Evolutionary conservation across 2,329 filamentous ascomycete species (phyloP).

Genomic region (Aspergillus ustus): DNA sequence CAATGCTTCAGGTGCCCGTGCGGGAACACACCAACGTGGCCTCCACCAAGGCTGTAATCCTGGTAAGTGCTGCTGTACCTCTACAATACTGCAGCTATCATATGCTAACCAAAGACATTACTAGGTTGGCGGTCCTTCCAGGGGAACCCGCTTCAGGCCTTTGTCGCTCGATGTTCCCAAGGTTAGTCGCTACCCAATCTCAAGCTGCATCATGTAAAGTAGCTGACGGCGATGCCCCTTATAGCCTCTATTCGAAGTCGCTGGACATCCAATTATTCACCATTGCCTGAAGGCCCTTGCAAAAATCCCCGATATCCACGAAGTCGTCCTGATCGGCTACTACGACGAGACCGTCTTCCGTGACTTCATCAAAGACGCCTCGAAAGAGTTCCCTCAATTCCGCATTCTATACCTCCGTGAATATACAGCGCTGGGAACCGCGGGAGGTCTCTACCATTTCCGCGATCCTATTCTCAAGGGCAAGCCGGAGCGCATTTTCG

Average conservation of each 20-base stretch:
- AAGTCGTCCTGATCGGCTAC: slow-evolving; percentile 98
- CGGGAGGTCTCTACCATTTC: slow-evolving; percentile 97
- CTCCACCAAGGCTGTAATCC: slow-evolving; percentile 89
- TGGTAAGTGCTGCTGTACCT: slow-evolving; percentile 63
- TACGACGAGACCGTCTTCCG: slow-evolving; percentile 97
- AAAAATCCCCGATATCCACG: slow-evolving; percentile 88
- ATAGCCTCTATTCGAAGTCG: slow-evolving; percentile 95
- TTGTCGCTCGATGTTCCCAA: slow-evolving; percentile 95
- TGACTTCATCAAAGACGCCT: slow-evolving; percentile 94
- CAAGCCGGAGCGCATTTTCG: slow-evolving; percentile 91
- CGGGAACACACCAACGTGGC: slow-evolving; percentile 52
- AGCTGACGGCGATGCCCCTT: slow-evolving; percentile 17
- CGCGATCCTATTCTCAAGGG: slow-evolving; percentile 98
- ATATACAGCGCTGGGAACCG: slow-evolving; percentile 94
- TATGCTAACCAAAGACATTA: slow-evolving; percentile 35
- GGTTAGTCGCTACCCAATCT: slow-evolving; percentile 55
- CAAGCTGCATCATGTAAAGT: background rate
- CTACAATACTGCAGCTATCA: background rate
- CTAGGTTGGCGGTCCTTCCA: slow-evolving; percentile 91
- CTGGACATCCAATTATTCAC: slow-evolving; percentile 97
- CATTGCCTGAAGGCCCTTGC: slow-evolving; percentile 92
- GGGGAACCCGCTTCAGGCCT: slow-evolving; percentile 93
- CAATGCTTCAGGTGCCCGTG: slow-evolving; percentile 53
- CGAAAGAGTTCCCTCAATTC: slow-evolving; percentile 82
- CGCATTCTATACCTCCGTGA: slow-evolving; percentile 95